A percentile compares a stretch with the other conserved stretches of the same genome.
These are phyloP conservation scores for Epichloe sp. DNA, from an alignment of 2,329 filamentous ascomycete genomes.

Conservation along the genomic window DNA sequence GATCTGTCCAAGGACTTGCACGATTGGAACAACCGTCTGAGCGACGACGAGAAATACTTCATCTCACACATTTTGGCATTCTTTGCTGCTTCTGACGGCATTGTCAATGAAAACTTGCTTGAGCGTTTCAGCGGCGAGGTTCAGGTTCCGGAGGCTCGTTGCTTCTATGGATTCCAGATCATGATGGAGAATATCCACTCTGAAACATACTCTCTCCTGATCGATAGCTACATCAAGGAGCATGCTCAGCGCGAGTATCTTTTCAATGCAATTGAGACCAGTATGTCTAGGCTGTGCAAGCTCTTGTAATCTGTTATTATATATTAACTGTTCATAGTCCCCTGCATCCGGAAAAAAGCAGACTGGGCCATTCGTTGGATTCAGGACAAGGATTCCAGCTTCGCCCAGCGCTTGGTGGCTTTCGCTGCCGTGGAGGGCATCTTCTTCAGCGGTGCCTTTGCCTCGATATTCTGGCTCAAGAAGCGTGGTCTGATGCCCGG, in stretches of 20 bases:
- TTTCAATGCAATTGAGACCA: conserved; percentile 98
- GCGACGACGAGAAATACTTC: conserved; percentile 95
- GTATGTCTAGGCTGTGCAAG: conserved; percentile 34
- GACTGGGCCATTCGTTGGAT: conserved; percentile 98
- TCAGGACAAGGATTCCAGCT: conserved; percentile 81
- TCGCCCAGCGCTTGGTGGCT: conserved; percentile 87
- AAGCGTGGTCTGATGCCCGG: conserved; percentile 99
- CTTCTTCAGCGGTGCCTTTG: conserved; percentile 98
- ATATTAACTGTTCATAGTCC: conserved; percentile 41
- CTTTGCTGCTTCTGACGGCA: conserved; percentile 97
- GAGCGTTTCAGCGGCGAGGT: conserved; percentile 97
- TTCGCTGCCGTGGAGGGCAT: conserved; percentile 98
- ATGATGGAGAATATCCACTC: conserved; percentile 99
- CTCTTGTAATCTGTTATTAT: conserved; percentile 2
- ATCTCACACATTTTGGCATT: conserved; percentile 97
- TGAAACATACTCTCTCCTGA: conserved; percentile 96
- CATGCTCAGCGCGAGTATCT: conserved; percentile 84
- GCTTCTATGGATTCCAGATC: conserved; percentile 99
- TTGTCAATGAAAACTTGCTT: conserved; percentile 98
- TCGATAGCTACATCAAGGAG: conserved; percentile 99
- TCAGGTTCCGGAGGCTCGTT: conserved; percentile 92
- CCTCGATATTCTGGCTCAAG: conserved; percentile 99
- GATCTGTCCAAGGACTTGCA: conserved; percentile 97
- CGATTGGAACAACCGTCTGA: conserved; percentile 98
- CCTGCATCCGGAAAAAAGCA: conserved; percentile 96